A percentile compares a stretch with the other conserved stretches of the same genome.
Evolutionary conservation across 2,329 filamentous ascomycete genomes (phyloP).

Genomic region (Aspergillus felis): DNA sequence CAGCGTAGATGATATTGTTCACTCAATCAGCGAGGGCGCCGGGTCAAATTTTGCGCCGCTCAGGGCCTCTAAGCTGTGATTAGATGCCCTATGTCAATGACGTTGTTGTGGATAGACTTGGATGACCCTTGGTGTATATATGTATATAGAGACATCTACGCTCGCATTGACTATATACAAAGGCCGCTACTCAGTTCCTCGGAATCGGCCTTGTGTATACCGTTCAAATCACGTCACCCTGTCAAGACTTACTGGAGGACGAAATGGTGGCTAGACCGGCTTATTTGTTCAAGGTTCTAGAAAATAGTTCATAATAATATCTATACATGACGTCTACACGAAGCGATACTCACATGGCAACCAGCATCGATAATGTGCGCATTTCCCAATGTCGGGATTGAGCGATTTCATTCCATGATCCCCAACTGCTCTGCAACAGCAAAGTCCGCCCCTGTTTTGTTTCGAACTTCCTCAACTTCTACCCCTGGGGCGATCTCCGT

Average conservation of each 20-base stretch:
- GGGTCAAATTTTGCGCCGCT: slow-evolving; percentile 57
- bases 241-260: neutral
- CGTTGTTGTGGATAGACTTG: neutral
- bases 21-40: slow-evolving; percentile 42
- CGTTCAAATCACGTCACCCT: neutral
- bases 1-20: slow-evolving; percentile 59
- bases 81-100: neutral
- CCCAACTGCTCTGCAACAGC: slow-evolving; percentile 56
- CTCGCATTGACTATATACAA: neutral
- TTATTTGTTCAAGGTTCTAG: neutral
- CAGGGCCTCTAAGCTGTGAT: slow-evolving; percentile 26
- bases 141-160: neutral
- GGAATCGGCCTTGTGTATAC: neutral
- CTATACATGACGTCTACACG: neutral
- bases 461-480: slow-evolving; percentile 62
- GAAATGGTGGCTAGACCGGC: neutral
- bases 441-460: slow-evolving; percentile 69
- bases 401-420: slow-evolving; percentile 40
- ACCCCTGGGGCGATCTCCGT: slow-evolving; percentile 69
- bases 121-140: neutral
- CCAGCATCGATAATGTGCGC: too few species aligned
- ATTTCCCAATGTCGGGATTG: neutral
- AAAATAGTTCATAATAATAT: neutral
- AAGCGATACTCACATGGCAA: too few species aligned
- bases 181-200: neutral